Conservation (phyloP, 2,329 filamentous ascomycete species). For the Aspergillus jensenii region DNA sequence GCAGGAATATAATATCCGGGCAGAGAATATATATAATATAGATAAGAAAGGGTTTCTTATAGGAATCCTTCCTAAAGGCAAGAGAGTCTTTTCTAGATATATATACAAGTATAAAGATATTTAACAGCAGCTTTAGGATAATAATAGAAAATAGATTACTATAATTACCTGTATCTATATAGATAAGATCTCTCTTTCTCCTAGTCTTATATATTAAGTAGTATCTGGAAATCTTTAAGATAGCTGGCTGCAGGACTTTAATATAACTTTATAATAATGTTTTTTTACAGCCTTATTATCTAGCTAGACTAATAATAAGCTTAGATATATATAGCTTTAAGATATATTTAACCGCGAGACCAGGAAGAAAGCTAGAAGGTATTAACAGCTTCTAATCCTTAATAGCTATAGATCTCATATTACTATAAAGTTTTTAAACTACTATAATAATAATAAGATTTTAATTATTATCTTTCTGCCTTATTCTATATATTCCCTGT, state of each 20-base stretch:
- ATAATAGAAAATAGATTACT: conserved; percentile 23
- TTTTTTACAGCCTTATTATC: not conserved
- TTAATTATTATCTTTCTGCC: not conserved
- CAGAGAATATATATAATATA: not conserved
- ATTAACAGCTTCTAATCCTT: conserved; percentile 7
- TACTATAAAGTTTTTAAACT: conserved; percentile 10
- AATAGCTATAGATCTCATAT: conserved; percentile 12
- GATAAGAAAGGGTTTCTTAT: not conserved
- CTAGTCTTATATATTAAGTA: conserved; percentile 20
- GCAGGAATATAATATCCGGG: not conserved
- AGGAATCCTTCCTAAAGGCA: not conserved
- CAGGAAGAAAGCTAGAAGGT: conserved; percentile 4
- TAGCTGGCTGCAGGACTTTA: conserved; percentile 15
- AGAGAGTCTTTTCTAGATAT: conserved; percentile 17
- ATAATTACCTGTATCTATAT: conserved; percentile 19
- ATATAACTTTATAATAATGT: not conserved
- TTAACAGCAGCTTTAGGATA: conserved; percentile 15
- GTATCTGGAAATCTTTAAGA: conserved; percentile 17
- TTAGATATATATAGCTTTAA: conserved; percentile 1
- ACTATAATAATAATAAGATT: conserved; percentile 10
- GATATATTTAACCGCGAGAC: conserved; percentile 7
- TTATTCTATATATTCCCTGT: conserved; percentile 9
- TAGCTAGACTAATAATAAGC: conserved; percentile 1
- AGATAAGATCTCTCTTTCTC: conserved; percentile 12
- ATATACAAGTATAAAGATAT: conserved; percentile 5